These are phyloP conservation scores for Cercophora sp. DNA, from an alignment of 495 filamentous ascomycete genomes.

Conservation along the genomic window DNA sequence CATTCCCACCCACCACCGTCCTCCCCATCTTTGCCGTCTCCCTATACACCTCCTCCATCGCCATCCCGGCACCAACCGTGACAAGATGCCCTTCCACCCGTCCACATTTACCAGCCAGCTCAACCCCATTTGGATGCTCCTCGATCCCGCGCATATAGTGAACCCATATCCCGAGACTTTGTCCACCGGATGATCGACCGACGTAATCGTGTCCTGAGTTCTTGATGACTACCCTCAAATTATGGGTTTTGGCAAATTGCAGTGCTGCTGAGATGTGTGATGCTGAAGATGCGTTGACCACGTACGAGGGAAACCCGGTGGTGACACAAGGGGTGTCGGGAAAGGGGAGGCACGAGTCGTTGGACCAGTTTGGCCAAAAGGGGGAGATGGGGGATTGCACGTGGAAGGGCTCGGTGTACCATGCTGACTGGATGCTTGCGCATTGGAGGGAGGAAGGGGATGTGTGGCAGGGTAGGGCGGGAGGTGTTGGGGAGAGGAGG, in stretches of 20 bases:
- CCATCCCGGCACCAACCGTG: conserved; percentile 33
- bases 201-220: conserved; percentile 59
- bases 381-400: conserved; percentile 31
- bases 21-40: conserved; percentile 24
- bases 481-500: conserved; percentile 46
- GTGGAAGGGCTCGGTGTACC: conserved; percentile 33
- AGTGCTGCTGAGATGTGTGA: conserved; percentile 37
- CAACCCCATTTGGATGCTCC: conserved; percentile 24
- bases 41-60: conserved; percentile 28
- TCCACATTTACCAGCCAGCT: conserved; percentile 22
- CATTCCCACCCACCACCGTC: conserved; percentile 30
- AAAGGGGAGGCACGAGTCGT: conserved; percentile 40
- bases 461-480: conserved; percentile 51
- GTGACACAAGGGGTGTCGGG: conserved; percentile 26
- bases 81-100: conserved; percentile 21
- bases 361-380: conserved; percentile 37
- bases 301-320: conserved; percentile 40
- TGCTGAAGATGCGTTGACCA: conserved; percentile 39
- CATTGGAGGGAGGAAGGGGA: conserved; percentile 28
- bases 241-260: conserved; percentile 41
- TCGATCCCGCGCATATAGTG: conserved; percentile 38
- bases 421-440: conserved; percentile 23
- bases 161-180: conserved; percentile 47
- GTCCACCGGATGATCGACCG: conserved; percentile 44
- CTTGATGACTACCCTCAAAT: conserved; percentile 57